Percentiles rank a stretch among this genome's conserved stretches.
Conservation (phyloP, 116 monocot genomes). For the Dioscorea cayenensis region DNA sequence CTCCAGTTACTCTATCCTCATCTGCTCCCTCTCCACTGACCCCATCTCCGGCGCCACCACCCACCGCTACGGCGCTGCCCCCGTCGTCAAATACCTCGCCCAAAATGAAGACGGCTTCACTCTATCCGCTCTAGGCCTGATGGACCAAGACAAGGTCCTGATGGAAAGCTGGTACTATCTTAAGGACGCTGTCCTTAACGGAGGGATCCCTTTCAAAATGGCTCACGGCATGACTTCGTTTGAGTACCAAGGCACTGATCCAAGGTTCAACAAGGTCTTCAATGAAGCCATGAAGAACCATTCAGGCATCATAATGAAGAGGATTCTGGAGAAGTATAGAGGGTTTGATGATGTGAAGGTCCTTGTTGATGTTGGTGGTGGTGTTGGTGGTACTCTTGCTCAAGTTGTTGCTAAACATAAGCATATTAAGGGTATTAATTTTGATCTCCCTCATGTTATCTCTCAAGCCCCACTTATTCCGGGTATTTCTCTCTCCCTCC, state of each 20-base stretch:
- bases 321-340: constrained; percentile 37
- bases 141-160: constrained; percentile 27
- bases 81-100: constrained; percentile 31
- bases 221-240: constrained; percentile 57
- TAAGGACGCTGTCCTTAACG: constrained; percentile 56
- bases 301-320: constrained; percentile 41
- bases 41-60: background rate
- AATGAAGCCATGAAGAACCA: constrained; percentile 49
- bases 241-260: constrained; percentile 60
- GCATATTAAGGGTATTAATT: too few species aligned
- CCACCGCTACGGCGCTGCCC: constrained; percentile 30
- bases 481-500: too few species aligned
- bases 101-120: constrained; percentile 51
- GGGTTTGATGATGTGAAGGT: constrained; percentile 38
- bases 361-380: constrained; percentile 68
- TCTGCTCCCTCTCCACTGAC: constrained; percentile 13
- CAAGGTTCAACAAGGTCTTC: constrained; percentile 58
- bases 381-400: constrained; percentile 45
- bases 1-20: constrained; percentile 34
- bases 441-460: too few species aligned
- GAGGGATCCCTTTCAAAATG: constrained; percentile 58
- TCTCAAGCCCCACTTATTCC: too few species aligned
- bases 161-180: constrained; percentile 60
- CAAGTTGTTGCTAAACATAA: too few species aligned
- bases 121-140: constrained; percentile 28